phyloP scores from a whole-genome alignment of 2,329 filamentous ascomycete genomes.

The Helminthosporium solani region DNA sequence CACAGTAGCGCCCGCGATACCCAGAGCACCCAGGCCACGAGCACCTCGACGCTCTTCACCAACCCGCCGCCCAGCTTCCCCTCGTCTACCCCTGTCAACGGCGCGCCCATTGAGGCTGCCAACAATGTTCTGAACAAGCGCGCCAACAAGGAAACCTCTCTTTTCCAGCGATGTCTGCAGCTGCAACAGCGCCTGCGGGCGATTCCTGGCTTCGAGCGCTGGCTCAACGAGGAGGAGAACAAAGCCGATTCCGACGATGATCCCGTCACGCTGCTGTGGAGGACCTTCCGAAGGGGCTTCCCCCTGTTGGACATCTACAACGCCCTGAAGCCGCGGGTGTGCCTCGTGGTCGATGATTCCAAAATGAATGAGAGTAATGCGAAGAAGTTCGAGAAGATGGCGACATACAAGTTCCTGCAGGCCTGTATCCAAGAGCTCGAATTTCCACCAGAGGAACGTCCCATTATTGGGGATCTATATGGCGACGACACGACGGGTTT shows the following conservation, averaged over 20 bases:
- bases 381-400: constrained; percentile 78
- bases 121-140: constrained; percentile 97
- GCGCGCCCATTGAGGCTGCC: constrained; percentile 70
- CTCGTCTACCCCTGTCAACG: constrained; percentile 46
- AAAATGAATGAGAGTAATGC: constrained; percentile 57
- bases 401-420: constrained; percentile 89
- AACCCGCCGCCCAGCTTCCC: constrained; percentile 35
- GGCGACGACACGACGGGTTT: constrained; percentile 96
- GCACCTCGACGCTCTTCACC: constrained; percentile 48
- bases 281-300: constrained; percentile 77
- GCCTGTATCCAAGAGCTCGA: constrained; percentile 81
- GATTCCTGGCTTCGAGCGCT: constrained; percentile 79
- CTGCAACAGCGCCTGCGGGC: constrained; percentile 78
- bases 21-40: constrained; percentile 50
- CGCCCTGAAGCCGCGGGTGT: constrained; percentile 68
- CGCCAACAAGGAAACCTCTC: constrained; percentile 84
- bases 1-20: constrained; percentile 49
- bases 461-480: constrained; percentile 88
- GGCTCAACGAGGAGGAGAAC: constrained; percentile 70
- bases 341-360: constrained; percentile 66
- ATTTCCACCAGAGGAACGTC: constrained; percentile 78
- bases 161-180: constrained; percentile 92
- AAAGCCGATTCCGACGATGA: constrained; percentile 68
- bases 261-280: constrained; percentile 90
- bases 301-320: constrained; percentile 91